Evolutionary conservation across 805 yeast species (phyloP).

Genomic region (Kazachstania viticola): DNA sequence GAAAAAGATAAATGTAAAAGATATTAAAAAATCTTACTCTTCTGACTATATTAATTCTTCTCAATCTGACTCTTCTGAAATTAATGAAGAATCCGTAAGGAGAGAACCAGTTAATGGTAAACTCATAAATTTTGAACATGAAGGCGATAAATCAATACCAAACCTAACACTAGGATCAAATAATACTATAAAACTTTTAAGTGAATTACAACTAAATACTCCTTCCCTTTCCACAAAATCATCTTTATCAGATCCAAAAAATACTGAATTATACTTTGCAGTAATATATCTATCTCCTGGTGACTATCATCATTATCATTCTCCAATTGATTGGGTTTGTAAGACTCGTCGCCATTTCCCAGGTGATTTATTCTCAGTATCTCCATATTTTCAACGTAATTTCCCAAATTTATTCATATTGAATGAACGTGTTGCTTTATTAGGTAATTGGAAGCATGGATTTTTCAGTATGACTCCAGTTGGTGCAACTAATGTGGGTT

Average conservation of each 20-base stretch:
- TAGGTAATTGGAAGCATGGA: slow-evolving; percentile 95
- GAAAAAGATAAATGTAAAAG: too few species aligned
- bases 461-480: slow-evolving; percentile 98
- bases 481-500: slow-evolving; percentile 98
- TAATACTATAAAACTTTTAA: slow-evolving; percentile 30
- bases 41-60: too few species aligned
- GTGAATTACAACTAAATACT: slow-evolving; percentile 19
- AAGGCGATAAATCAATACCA: slow-evolving; percentile 53
- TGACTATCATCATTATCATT: slow-evolving; percentile 93
- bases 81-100: neutral
- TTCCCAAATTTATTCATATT: slow-evolving; percentile 78
- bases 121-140: slow-evolving; percentile 39
- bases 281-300: slow-evolving; percentile 97
- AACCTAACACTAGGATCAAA: slow-evolving; percentile 21
- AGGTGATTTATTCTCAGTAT: slow-evolving; percentile 91
- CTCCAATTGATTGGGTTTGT: slow-evolving; percentile 94
- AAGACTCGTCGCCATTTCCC: slow-evolving; percentile 88
- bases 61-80: neutral
- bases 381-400: slow-evolving; percentile 89
- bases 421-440: slow-evolving; percentile 88
- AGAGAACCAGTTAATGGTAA: neutral
- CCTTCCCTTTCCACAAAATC: neutral
- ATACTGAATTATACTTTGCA: slow-evolving; percentile 65
- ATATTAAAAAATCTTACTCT: too few species aligned
- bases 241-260: slow-evolving; percentile 23